phyloP scores from a whole-genome alignment of 495 filamentous ascomycete genomes.

The Hypoxylon rickii region DNA sequence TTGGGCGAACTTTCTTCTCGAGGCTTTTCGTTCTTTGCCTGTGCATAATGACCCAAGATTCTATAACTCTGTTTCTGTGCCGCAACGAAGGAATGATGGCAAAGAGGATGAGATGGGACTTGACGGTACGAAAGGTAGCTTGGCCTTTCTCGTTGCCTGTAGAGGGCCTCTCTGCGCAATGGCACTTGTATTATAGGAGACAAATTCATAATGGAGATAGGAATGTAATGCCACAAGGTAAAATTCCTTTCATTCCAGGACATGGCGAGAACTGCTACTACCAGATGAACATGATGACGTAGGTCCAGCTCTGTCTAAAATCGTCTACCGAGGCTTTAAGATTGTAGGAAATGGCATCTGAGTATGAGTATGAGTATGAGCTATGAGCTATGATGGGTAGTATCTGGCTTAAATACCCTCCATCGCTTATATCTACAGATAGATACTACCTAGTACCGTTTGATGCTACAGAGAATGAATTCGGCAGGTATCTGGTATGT shows the following conservation, averaged over 20 bases:
- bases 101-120: neutral
- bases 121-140: neutral
- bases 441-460: neutral
- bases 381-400: too few relatives aligned
- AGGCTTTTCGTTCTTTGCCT: neutral
- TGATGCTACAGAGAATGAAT: too few relatives aligned
- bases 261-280: constrained; percentile 6
- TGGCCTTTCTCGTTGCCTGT: neutral
- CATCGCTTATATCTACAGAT: too few relatives aligned
- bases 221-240: constrained; percentile 12
- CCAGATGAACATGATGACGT: too few relatives aligned
- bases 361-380: too few relatives aligned
- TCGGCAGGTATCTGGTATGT: too few relatives aligned
- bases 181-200: neutral
- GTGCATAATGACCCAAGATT: constrained; percentile 26
- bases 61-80: neutral
- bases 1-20: constrained; percentile 8
- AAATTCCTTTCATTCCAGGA: constrained; percentile 9
- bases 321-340: neutral
- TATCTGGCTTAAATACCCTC: too few relatives aligned
- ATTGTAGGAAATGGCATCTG: too few relatives aligned
- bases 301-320: neutral
- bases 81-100: neutral
- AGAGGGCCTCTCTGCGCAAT: constrained; percentile 1
- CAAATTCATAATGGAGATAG: constrained; percentile 3